These are phyloP conservation scores for Neofusicoccum parvum DNA, from an alignment of 2,329 filamentous ascomycete genomes.

Conservation along the genomic window DNA sequence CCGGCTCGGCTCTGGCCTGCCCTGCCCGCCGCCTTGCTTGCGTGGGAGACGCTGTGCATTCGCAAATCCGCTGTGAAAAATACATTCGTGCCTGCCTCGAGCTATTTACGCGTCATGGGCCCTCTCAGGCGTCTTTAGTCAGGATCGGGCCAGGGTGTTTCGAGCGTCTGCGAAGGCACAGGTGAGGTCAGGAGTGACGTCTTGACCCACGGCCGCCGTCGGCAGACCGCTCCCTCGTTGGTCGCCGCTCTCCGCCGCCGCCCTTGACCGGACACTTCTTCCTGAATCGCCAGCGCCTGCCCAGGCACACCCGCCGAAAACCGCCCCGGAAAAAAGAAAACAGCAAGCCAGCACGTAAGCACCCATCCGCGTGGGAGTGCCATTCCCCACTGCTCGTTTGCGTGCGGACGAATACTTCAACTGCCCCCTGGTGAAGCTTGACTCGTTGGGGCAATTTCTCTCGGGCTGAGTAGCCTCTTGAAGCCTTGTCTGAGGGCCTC, in stretches of 20 bases:
- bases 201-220: background rate
- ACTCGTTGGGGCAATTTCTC: too few species aligned
- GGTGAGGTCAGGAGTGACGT: conserved; percentile 15
- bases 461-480: background rate
- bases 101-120: too few species aligned
- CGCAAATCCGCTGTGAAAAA: background rate
- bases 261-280: background rate
- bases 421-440: too few species aligned
- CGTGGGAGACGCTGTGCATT: background rate
- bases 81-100: background rate
- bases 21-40: background rate
- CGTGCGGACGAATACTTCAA: too few species aligned
- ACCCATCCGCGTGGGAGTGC: too few species aligned
- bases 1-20: background rate
- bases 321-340: background rate
- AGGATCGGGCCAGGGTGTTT: conserved; percentile 2
- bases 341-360: too few species aligned
- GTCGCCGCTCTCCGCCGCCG: conserved; percentile 16
- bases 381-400: too few species aligned
- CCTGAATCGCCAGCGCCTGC: background rate
- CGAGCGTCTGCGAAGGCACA: background rate
- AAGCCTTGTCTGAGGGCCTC: background rate
- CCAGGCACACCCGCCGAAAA: background rate
- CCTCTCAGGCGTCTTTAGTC: background rate
- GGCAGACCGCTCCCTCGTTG: conserved; percentile 16